Evolutionary conservation across 352 stramenopile species (phyloP), one percentile per base, ranked within the genome.

Genomic region (Pythium vanterpoolii): DNA sequence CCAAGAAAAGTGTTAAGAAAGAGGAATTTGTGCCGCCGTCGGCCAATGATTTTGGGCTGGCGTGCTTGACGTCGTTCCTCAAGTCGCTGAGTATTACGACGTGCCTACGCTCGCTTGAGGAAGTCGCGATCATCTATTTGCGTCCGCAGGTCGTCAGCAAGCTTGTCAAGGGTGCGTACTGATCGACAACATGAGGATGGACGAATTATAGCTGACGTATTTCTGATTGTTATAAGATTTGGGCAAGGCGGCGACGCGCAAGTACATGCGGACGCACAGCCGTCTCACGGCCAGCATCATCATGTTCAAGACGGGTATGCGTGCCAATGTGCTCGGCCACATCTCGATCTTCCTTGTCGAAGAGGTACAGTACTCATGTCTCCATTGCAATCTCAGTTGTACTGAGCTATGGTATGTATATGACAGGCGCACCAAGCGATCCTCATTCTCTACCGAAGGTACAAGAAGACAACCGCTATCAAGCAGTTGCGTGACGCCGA

Each of bases 41-140:
- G 13, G 36, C 76, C 11, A 68, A 86, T 9, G 77, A 90, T 43
- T 94, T 94, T 53, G 58, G 59, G 7, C 44, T 76, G 26, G 52
- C 72, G 27, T 86, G 72, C 36, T 57, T 71, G 57, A 86, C 83
- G 61, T 83, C 73, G 45, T 94, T 90, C 49, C 56, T 68, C 61
- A 91, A 91, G 67, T 90, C 83, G 50, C 57, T 94, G 5, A 90
- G 79, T 39, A 90, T 90, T 62, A 82, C 80, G n/a, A 94, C 84
- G 19, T 89, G 78, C 51, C 55, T 89, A 64, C 84, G 84, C 40
- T 86, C 77, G 50, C 72, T 92, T 5, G 84, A 94, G 67, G 79
- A 89, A 51, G 55, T 87, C 52, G 73, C 76, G 40, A 65, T 94
- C 49, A 53, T 66, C 43, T 72, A 77, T 47, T 79, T 72, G 49